Base-by-base conservation (phyloP, 2,329 filamentous ascomycete species). In the Acrocalymma vagum region DNA sequence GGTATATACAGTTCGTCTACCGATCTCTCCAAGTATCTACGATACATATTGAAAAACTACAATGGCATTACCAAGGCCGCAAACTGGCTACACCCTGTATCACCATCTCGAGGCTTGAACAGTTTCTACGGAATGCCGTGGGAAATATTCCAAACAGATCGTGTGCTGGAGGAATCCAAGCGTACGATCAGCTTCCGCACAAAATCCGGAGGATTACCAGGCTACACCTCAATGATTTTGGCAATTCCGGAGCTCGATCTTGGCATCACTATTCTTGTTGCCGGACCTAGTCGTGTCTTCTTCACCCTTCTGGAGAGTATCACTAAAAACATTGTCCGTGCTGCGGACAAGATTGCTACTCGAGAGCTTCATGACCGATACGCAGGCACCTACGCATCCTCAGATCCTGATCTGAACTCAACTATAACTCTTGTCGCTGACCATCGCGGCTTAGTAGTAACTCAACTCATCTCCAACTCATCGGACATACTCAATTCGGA, bases 71-170 rank as follows among this genome's bases (percentile, higher is more conserved):
- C 67, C 0, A 67, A 60, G 3, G 67, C 70, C 0, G 28, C 72
- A 6, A 77, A 77, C 39, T 78, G 74, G 74, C 45, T 75, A 9
- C 45, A 72, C 26, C 72, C 73, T 1, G 65, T 59, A 1, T 73
- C 71, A 3, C 70, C 63, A 25, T 47, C 62, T 0, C 59, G 57
- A 2, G 70, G 71, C 0, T 34, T 70, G 10, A 47, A 69, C 17
- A 67, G 59, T 0, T 75, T 72, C 41, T 77, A 76, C 39, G 75
- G 74, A 3, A 72, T 73, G 60, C 74, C 75, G 0, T 78, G 73
- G 70, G 75, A 78, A 50, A 77, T 74, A 0, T 72, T 71, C 27
- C 69, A 72, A 0, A 73, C 69, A 2, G 65, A 72, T 25, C 59
- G 60, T 5, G 63, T 75, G 11, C 55, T 77, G 1, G 33, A 49